Evolutionary conservation across 306 rosid species (phyloP), one percentile per base, ranked within the genome.

Genomic region (Quercus bicolor): DNA sequence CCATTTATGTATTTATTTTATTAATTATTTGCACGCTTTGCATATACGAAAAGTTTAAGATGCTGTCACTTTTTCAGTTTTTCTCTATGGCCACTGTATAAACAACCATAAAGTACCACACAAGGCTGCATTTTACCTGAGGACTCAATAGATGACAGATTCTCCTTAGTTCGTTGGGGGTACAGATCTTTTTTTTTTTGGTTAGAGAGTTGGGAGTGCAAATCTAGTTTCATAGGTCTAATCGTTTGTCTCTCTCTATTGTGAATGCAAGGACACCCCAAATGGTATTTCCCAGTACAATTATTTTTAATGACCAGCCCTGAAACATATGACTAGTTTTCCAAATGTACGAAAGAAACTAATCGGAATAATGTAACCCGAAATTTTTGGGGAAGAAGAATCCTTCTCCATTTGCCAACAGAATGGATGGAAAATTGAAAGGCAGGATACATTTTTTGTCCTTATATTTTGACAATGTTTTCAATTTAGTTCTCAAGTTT

Each of bases 251-350:
- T 45, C 4, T 2, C 70, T 29, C 43, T 66, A 31, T 34, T 19
- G 72, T 66, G 52, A 19, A 66, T 66, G 72, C 26, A 19, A 33
- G 8, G 52, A 34, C n/a, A 8, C 52, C 52, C 72, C 1, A 34
- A 64, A 66, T 57, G 51, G 57, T 37, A 6, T 37, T 37, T 37
- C 43, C 43, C 43, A 43, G 37, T 53, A 24, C 40, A 31, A 78
- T 78, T 77, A 51, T 75, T 37, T 70, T 62, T 20, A 5, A 34
- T 55, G 26, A 52, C 56, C 43, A 75, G 40, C 71, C 72, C 83
- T 57, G 66, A 86, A 76, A 70, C 75, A 79, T 78, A 24, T 55
- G 81, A 74, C 45, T 78, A 26, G 81, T 90, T 82, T 85, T 79
- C 83, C 75, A 72, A 79, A 83, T 68, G 77, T 74, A 79, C 45